Conservation (phyloP, 2,329 filamentous ascomycete genomes). For the Westerdykella sp. region DNA sequence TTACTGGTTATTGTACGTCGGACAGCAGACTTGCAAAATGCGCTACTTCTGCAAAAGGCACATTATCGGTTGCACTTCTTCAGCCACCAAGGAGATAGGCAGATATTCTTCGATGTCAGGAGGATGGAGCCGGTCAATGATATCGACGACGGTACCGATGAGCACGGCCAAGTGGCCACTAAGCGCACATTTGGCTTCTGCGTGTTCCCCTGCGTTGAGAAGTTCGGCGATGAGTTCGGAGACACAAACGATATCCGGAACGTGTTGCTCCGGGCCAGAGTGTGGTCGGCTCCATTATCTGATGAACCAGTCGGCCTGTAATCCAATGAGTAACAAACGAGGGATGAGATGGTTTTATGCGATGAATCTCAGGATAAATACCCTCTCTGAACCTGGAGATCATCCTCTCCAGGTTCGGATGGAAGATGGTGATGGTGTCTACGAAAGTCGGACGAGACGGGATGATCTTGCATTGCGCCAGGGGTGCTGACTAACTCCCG, state of each 20-base stretch:
- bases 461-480: too few species aligned
- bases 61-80: slow-evolving; percentile 24
- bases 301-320: too few species aligned
- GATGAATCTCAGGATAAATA: too few species aligned
- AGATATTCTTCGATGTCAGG: slow-evolving; percentile 14
- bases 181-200: slow-evolving; percentile 23
- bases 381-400: too few species aligned
- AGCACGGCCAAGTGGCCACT: slow-evolving; percentile 12
- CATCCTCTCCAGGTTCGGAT: too few species aligned
- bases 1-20: slow-evolving; percentile 19
- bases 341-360: too few species aligned
- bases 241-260: slow-evolving; percentile 21
- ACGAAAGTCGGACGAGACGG: too few species aligned
- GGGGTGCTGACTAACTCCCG: too few species aligned
- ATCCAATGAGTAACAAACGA: too few species aligned
- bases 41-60: slow-evolving; percentile 26
- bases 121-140: slow-evolving; percentile 31
- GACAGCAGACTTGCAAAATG: slow-evolving; percentile 22
- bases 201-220: slow-evolving; percentile 29
- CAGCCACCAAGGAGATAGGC: slow-evolving; percentile 4
- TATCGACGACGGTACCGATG: slow-evolving; percentile 17
- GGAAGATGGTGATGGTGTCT: too few species aligned
- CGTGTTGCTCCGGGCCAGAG: slow-evolving; percentile 26
- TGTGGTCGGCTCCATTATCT: slow-evolving; percentile 16
- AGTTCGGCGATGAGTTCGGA: slow-evolving; percentile 24